Evolutionary conservation across 768 basidiomycete species (phyloP).

Genomic region (Pleurotus citrinopileatus): DNA sequence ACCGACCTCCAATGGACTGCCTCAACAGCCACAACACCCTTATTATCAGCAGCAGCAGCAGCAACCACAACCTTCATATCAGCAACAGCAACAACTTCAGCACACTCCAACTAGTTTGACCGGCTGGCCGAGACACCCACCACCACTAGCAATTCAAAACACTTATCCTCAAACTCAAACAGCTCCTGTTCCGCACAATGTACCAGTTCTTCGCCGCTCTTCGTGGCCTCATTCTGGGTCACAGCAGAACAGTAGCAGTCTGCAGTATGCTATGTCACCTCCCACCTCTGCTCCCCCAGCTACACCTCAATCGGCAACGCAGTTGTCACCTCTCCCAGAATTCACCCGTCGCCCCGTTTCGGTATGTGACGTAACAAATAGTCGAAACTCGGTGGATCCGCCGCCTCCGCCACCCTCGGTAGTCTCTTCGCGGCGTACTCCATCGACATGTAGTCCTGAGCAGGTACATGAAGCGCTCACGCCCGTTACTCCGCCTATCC

Average conservation of each 20-base stretch:
- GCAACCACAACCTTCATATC: neutral
- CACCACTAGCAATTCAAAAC: neutral
- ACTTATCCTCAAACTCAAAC: neutral
- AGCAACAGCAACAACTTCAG: neutral
- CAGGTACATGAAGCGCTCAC: constrained; percentile 5
- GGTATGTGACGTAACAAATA: neutral
- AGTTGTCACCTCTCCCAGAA: neutral
- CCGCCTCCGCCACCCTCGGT: neutral
- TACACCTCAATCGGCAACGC: neutral
- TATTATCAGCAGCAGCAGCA: too few species aligned
- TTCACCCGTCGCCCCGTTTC: neutral
- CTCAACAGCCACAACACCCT: too few species aligned
- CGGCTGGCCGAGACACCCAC: neutral
- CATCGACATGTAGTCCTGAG: constrained; percentile 4
- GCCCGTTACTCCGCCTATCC: neutral
- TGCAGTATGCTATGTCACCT: constrained; percentile 3
- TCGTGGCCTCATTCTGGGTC: neutral
- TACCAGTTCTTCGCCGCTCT: neutral
- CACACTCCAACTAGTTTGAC: neutral
- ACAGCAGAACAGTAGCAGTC: neutral
- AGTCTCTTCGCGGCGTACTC: neutral
- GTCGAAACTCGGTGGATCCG: neutral
- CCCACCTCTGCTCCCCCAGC: neutral
- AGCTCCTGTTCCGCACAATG: neutral
- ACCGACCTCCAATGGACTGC: too few species aligned